These are phyloP conservation scores for Cenchrus fungigraminus DNA, from an alignment of 176 grass and related monocot genomes.

Conservation along the genomic window DNA sequence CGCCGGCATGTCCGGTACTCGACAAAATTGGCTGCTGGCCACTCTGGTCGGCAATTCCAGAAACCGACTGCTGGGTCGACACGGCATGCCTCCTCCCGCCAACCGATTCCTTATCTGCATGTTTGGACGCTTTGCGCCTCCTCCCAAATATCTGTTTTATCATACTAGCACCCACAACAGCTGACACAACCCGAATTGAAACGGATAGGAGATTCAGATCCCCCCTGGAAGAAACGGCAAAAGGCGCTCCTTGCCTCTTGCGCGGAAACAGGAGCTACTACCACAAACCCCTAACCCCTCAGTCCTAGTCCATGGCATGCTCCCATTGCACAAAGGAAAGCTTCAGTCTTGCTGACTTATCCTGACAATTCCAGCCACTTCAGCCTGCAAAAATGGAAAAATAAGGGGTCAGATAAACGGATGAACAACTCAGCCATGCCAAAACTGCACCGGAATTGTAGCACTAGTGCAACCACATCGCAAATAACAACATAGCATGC, in stretches of 20 bases:
- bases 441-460: not conserved
- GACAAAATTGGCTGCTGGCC: conserved; percentile 15
- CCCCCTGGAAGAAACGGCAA: not conserved
- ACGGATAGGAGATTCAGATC: not conserved
- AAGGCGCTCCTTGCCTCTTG: not conserved
- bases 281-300: conserved; percentile 4
- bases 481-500: not conserved
- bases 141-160: conserved; percentile 51
- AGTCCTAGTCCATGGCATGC: not conserved
- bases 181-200: conserved; percentile 6
- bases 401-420: not conserved
- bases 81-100: conserved; percentile 2
- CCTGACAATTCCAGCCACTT: not conserved
- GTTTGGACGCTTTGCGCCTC: conserved; percentile 34
- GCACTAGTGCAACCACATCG: not conserved
- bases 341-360: not conserved
- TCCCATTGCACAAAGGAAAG: not conserved
- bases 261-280: not conserved
- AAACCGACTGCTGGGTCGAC: conserved; percentile 8
- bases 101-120: conserved; percentile 23
- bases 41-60: not conserved
- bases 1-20: not conserved
- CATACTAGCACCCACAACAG: conserved; percentile 32
- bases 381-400: conserved; percentile 15
- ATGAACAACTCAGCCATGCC: not conserved